Percentiles rank a stretch among this genome's conserved stretches.
Evolutionary conservation across 1,284 basidiomycete genomes (phyloP).

Genomic region (Volvariella surrecta): DNA sequence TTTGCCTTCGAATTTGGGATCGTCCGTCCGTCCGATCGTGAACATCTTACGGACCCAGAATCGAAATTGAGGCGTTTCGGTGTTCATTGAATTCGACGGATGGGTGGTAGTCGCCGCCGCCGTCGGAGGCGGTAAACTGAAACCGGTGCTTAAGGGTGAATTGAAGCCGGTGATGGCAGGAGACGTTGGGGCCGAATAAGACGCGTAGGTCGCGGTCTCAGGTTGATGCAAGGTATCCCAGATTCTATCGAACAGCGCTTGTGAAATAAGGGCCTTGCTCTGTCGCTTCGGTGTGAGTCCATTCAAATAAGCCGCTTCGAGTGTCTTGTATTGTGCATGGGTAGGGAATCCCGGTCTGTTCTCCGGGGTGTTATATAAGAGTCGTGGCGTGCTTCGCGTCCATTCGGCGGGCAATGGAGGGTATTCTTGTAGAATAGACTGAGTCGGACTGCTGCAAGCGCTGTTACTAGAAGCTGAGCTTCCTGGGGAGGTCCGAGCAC

Average conservation of each 20-base stretch:
- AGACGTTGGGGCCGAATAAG: no score
- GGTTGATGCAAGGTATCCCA: conserved; percentile 41
- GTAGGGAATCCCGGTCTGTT: conserved; percentile 41
- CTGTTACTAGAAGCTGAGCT: no score
- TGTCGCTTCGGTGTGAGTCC: conserved; percentile 49
- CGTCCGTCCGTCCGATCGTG: conserved; percentile 32
- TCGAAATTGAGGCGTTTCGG: conserved; percentile 56
- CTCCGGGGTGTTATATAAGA: conserved; percentile 6
- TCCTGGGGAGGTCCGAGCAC: no score
- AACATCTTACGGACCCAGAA: conserved; percentile 82
- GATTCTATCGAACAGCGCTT: conserved; percentile 59
- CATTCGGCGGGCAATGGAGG: no score
- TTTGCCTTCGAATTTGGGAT: conserved; percentile 15
- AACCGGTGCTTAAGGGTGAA: no score
- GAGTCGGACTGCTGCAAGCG: no score
- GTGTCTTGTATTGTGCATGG: conserved; percentile 42
- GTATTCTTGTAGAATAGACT: no score
- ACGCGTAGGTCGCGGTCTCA: not conserved
- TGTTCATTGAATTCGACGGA: conserved; percentile 20
- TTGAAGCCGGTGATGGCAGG: no score
- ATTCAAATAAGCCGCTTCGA: conserved; percentile 47
- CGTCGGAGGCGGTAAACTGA: no score
- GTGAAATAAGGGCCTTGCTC: conserved; percentile 63
- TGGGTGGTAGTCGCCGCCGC: conserved; percentile 38
- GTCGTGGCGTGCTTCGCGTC: not conserved